A percentile compares a stretch with the other conserved stretches of the same genome.
Conservation (phyloP, 305 asterid species). For the Fraxinus latifolia region DNA sequence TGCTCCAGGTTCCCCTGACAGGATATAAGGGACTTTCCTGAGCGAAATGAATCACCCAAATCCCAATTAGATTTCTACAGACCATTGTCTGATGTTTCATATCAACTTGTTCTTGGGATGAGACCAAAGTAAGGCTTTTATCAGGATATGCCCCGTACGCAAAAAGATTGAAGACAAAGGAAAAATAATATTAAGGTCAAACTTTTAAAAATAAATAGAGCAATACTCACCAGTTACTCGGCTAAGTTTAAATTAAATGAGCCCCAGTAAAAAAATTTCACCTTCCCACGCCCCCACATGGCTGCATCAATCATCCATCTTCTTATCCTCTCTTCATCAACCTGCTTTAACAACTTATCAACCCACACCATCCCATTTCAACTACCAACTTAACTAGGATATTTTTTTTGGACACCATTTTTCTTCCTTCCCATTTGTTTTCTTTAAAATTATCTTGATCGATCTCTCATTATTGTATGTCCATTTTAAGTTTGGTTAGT, state of each 20-base stretch:
- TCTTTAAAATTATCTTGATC: not conserved
- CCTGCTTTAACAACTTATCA: not conserved
- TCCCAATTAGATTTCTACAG: not conserved
- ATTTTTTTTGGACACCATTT: not conserved
- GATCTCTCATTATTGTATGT: not conserved
- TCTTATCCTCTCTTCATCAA: not conserved
- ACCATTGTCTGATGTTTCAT: not conserved
- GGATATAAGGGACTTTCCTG: not conserved
- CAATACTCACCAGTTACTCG: not conserved
- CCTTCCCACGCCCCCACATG: not conserved
- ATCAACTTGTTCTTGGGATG: not conserved
- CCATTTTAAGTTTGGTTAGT: not conserved
- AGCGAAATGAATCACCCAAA: not conserved
- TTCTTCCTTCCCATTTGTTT: not conserved
- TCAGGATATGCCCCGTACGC: not conserved
- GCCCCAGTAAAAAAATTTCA: not conserved
- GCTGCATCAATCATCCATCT: not conserved
- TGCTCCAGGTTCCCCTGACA: not conserved
- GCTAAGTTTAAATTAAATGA: not conserved
- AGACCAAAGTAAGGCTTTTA: not conserved
- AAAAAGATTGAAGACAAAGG: not conserved
- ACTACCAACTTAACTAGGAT: not conserved
- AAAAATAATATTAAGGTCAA: not conserved
- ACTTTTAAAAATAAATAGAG: not conserved
- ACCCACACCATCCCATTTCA: not conserved